phyloP scores from a whole-genome alignment of 2,329 filamentous ascomycete genomes.

The Fusarium goolgardi region DNA sequence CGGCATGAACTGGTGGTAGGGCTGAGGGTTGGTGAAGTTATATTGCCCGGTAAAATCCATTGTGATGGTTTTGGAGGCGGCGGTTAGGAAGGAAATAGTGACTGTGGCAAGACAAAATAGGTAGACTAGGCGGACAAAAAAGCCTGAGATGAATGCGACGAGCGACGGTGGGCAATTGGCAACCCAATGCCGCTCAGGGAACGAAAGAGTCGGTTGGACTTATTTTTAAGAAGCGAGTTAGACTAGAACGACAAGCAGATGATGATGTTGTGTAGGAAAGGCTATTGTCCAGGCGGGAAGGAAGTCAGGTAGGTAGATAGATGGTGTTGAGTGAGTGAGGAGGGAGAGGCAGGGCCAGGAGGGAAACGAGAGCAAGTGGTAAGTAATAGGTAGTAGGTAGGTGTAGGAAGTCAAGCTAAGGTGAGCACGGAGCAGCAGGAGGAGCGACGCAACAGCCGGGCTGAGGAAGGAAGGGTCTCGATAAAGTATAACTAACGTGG shows the following conservation, averaged over 20 bases:
- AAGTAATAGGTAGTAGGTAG: background rate
- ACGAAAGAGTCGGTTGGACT: background rate
- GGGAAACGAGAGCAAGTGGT: conserved; percentile 1
- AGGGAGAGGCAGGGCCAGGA: conserved; percentile 1
- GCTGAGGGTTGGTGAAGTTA: conserved; percentile 60
- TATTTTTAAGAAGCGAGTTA: conserved; percentile 20
- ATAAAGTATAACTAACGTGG: conserved; percentile 36
- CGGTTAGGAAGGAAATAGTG: conserved; percentile 12
- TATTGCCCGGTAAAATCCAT: conserved; percentile 67
- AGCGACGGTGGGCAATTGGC: background rate
- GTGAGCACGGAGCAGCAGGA: conserved; percentile 3
- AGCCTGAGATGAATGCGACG: conserved; percentile 10
- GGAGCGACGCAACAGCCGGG: background rate
- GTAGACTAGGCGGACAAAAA: background rate
- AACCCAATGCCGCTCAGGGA: conserved; percentile 10
- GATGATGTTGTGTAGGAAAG: conserved; percentile 19
- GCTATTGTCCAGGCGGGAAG: conserved; percentile 18
- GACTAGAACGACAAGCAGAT: background rate
- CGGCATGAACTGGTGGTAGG: conserved; percentile 66
- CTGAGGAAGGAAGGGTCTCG: conserved; percentile 20
- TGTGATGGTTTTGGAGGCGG: conserved; percentile 23
- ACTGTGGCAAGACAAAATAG: conserved; percentile 8
- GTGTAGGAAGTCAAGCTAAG: conserved; percentile 12
- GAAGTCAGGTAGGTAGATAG: conserved; percentile 17
- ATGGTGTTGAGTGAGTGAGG: conserved; percentile 15